Base-by-base conservation (phyloP, 192 early-diverging fungal genomes). In the Podila horticola region DNA sequence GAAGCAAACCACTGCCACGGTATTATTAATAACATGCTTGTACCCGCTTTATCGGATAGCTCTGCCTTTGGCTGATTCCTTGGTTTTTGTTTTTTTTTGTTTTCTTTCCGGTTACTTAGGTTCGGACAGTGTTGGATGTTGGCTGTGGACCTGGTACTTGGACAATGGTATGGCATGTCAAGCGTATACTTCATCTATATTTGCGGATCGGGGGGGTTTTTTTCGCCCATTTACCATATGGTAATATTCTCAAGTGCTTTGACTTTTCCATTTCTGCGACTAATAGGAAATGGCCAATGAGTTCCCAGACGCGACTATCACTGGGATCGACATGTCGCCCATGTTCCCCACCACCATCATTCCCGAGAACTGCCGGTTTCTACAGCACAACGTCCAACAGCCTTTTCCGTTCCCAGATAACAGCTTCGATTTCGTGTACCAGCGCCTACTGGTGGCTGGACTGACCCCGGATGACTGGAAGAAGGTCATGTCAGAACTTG, bases 261-360 rank as follows among this genome's bases (percentile, higher is more conserved):
- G n/a, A n/a, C 52, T 20, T 20, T 26, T 22, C 4, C 17, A 3
- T 33, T 34, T 30, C 2, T 28, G 9, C 19, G 17, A 11, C 12
- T 50, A 4, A 55, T 48, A 76, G 82, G 86, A 89, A 58, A 83
- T 89, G 69, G 85, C 88, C 38, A 81, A 74, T 7, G 84, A 70
- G 26, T 88, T 79, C 61, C 85, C 85, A 17, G 66, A 72, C n/a
- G 74, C 82, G 3, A 70, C 31, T 11, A 77, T 89, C 52, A 63
- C 79, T 55, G 88, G 86, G 5, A 64, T 86, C 17, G 88, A 89
- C 51, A 86, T 88, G 26, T 72, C 79, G 5, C 17, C 74, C 2
- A 72, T 84, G 15, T 84, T 75, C 41, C 72, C 83, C 2, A 28
- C 64, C 8, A 72, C 66, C 30, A 84, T 74, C 59, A 84, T 82